A percentile compares a stretch with the other conserved stretches of the same genome.
These are phyloP conservation scores for Starmerella floris DNA, from an alignment of 805 yeast species.

Conservation along the genomic window DNA sequence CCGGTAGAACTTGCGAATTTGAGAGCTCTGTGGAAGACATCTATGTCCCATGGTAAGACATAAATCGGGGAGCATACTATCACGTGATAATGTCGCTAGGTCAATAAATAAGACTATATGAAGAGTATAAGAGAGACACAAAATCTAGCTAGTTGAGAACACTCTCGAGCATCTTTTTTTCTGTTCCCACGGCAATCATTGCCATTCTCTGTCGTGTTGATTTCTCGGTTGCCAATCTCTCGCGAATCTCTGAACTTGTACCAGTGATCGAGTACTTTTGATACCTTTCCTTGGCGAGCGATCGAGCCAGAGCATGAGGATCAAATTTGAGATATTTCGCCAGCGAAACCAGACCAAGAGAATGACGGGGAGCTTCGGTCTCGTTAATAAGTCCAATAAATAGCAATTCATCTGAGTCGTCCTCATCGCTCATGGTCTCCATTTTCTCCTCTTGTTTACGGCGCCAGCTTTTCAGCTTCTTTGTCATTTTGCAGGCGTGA, in stretches of 20 bases:
- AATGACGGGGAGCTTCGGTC: constrained; percentile 12
- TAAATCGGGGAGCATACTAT: too few species aligned
- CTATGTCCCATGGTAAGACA: too few species aligned
- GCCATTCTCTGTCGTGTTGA: constrained; percentile 14
- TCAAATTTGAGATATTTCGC: constrained; percentile 1
- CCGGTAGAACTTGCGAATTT: too few species aligned
- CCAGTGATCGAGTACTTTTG: background rate
- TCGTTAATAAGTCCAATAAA: background rate
- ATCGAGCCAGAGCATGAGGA: constrained; percentile 15
- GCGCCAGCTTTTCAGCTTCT: constrained; percentile 5
- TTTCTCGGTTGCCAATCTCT: background rate
- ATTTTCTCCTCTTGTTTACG: constrained; percentile 5
- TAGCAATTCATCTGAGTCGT: background rate
- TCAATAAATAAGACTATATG: too few species aligned
- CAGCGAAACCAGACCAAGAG: constrained; percentile 1
- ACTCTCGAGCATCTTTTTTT: constrained; percentile 24
- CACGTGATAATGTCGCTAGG: too few species aligned
- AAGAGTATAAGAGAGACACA: too few species aligned
- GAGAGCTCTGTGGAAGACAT: too few species aligned
- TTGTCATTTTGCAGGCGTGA: constrained; percentile 2
- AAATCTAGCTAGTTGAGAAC: too few species aligned
- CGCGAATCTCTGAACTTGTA: constrained; percentile 4
- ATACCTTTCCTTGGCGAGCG: constrained; percentile 10
- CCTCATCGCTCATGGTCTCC: constrained; percentile 11
- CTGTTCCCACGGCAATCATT: constrained; percentile 24